Conservation (phyloP, 1,284 basidiomycete genomes). For the Rhizoctonia solani region DNA sequence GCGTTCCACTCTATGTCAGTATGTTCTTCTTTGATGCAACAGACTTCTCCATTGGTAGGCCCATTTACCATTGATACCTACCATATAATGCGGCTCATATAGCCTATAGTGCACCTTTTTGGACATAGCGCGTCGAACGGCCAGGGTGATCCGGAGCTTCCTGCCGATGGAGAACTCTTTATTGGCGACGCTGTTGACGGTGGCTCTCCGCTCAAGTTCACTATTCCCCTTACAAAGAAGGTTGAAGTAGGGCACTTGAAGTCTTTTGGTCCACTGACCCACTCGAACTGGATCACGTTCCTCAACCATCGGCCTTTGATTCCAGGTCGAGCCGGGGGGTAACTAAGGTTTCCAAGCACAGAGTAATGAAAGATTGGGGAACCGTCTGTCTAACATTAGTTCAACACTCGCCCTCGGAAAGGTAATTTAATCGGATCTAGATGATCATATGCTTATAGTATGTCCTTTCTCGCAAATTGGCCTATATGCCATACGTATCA, state of each 20-base stretch:
- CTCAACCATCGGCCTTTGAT: background rate
- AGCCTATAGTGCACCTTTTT: background rate
- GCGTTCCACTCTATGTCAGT: slow-evolving; percentile 53
- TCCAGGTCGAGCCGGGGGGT: background rate
- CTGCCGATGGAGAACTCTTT: background rate
- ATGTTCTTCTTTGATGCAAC: slow-evolving; percentile 55
- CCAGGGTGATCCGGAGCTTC: background rate
- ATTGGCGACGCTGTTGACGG: background rate
- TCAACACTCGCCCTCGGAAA: background rate
- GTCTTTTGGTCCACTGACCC: slow-evolving; percentile 4
- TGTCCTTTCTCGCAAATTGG: too few species aligned
- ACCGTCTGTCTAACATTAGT: slow-evolving; percentile 11
- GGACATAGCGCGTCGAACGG: background rate
- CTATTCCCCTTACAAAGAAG: background rate
- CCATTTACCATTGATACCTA: background rate
- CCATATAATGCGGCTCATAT: background rate
- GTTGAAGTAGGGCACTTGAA: background rate
- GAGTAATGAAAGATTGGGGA: slow-evolving; percentile 12
- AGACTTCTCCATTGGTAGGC: slow-evolving; percentile 50
- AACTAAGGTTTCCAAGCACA: background rate
- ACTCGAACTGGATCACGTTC: background rate
- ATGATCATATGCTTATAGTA: too few species aligned
- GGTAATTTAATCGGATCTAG: too few species aligned
- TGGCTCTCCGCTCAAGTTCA: background rate
- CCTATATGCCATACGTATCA: too few species aligned